phyloP scores from a whole-genome alignment of 805 yeast genomes.

The Pichia cabralensis region DNA sequence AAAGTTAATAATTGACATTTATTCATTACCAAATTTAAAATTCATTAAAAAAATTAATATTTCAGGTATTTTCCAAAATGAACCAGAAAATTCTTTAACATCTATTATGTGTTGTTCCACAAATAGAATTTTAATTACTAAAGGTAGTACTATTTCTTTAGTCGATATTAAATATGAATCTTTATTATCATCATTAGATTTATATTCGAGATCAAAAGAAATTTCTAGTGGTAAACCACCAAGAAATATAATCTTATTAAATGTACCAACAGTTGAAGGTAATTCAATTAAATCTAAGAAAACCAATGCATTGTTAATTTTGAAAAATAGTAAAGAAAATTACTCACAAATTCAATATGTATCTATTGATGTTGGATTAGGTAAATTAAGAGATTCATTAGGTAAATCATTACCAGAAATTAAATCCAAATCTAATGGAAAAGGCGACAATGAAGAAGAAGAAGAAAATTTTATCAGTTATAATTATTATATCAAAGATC shows the following conservation, averaged over 20 bases:
- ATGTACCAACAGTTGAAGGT: conserved; percentile 32
- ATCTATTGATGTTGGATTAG: conserved; percentile 53
- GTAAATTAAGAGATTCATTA: conserved; percentile 56
- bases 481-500: conserved; percentile 15
- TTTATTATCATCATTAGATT: conserved; percentile 22
- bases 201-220: conserved; percentile 23
- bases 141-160: conserved; percentile 30
- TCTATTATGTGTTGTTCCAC: conserved; percentile 33
- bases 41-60: conserved; percentile 22
- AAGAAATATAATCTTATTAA: conserved; percentile 23
- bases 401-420: conserved; percentile 40
- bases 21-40: conserved; percentile 25
- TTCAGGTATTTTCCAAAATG: conserved; percentile 17
- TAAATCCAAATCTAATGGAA: not conserved
- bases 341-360: conserved; percentile 34
- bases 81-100: conserved; percentile 18
- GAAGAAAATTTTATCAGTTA: conserved; percentile 9
- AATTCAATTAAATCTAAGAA: conserved; percentile 29
- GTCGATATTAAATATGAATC: conserved; percentile 37
- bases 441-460: conserved; percentile 4
- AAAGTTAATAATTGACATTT: conserved; percentile 14
- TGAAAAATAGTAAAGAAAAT: conserved; percentile 33
- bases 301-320: conserved; percentile 33
- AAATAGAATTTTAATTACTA: conserved; percentile 37
- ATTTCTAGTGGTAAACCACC: conserved; percentile 13